Base-by-base conservation (phyloP, 495 filamentous ascomycete genomes). In the Podospora fimiseda region DNA sequence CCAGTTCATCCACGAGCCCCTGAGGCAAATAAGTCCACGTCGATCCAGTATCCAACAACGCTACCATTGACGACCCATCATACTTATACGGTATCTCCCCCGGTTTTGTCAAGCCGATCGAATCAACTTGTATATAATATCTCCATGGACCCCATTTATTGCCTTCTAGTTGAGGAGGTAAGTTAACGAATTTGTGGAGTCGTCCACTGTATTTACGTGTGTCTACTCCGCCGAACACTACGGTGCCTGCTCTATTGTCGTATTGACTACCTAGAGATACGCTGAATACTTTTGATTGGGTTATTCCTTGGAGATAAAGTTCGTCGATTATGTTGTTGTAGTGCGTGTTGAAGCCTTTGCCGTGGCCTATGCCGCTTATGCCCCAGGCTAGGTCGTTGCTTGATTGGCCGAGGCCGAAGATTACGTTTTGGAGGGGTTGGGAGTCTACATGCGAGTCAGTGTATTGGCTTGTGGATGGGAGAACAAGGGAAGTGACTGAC, bases 191-290 rank as follows among this genome's bases (percentile, higher is more conserved):
- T 87, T 79, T 83, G 50, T 80, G 64, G 5, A 96, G 80, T 5
- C 73, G 61, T 24, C 89, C 91, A 21, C 69, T 71, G 66, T 84
- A 96, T 65, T 94, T 95, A 27, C 74, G 80, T 1, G 84, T 89
- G 64, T 96, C 85, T 33, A 96, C 77, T 20, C 90, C 91, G 21
- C 91, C 91, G 59, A 96, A 96, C 30, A 96, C 77, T 53, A 96
- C 82, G 14, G 83, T 80, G 20, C 91, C 91, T 24, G 48, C 52
- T 15, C 67, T 55, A 23, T 67, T 57, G 52, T 68, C 62, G 30
- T 62, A 60, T 48, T 62, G 65, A 51, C 69, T 67, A 9, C 70
- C 69, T 7, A 74, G 62, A 0, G 68, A 69, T 2, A 73, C 51
- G 40, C 72, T 71, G 53, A 73, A 73, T 15, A 69, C 69, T 51